Evolutionary conservation across 768 basidiomycete species (phyloP), one percentile per base, ranked within the genome.

Genomic region (Tephrocybe sp.): DNA sequence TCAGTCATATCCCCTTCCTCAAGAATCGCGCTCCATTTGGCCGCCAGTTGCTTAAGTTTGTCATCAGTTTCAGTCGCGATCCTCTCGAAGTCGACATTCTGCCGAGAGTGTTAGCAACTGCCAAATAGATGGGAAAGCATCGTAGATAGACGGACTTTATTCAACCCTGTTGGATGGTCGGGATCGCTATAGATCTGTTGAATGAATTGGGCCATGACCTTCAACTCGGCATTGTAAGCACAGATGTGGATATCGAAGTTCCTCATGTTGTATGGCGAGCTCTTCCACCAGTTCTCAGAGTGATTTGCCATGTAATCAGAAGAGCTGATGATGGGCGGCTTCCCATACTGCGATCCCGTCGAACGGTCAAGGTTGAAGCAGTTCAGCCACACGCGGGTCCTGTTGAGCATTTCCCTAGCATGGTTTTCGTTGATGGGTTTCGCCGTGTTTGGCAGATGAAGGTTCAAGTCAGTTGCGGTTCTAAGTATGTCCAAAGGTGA

Each of bases 291-390:
- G 49, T 79, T 69, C 48, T 78, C 79, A 1, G 82, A 85, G 59
- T 86, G 84, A 49, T 73, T 76, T 13, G 87, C 85, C 52, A 85
- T 85, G 64, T 89, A 93, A 68, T 91, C 89, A 6, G 77, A 74
- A 57, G 87, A 82, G 54, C 75, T 75, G 63, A 97, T 85, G 39
- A 89, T 90, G 14, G 89, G 84, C 0, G 83, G 79, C 68, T 92
- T 92, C 49, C 94, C 94, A 67, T 95, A 92, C 65, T 94, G 87
- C 14, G 84, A 86, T 4, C 89, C 85, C 7, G 89, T 87, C 5
- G 92, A 94, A 19, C 92, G 85, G 66, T 98, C 94, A 36, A 96
- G 72, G 67, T 94, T 92, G 70, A 87, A 91, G 67, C 91, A 94
- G 63, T 86, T 89, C 51, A 96, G 69, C 93, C 93, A 98, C 5